These are phyloP conservation scores for Macrophomina pseudophaseolina DNA, from an alignment of 2,329 filamentous ascomycete genomes.

Conservation along the genomic window DNA sequence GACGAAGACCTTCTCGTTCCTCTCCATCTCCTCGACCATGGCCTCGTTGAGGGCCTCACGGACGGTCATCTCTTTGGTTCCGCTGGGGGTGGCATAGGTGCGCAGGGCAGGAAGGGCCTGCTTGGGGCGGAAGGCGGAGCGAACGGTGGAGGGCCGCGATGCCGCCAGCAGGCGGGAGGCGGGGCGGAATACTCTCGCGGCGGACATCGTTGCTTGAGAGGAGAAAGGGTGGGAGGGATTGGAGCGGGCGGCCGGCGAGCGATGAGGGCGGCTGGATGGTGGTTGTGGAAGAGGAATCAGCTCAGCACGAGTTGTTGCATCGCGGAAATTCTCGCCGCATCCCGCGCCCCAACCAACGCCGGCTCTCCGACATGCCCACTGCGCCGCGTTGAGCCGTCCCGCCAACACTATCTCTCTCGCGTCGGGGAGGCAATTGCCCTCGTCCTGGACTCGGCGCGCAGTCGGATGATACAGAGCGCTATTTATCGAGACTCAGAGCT, in stretches of 20 bases:
- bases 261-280: conserved; percentile 16
- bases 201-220: conserved; percentile 54
- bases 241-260: conserved; percentile 15
- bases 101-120: conserved; percentile 55
- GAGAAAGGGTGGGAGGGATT: not conserved
- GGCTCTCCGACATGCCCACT: conserved; percentile 16
- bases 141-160: conserved; percentile 56
- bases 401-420: not conserved
- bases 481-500: not conserved
- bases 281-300: conserved; percentile 24
- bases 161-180: conserved; percentile 66
- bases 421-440: not conserved
- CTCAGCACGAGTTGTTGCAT: conserved; percentile 20
- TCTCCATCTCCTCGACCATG: conserved; percentile 94
- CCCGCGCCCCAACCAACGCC: conserved; percentile 16
- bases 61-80: conserved; percentile 91
- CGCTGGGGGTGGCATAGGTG: conserved; percentile 63
- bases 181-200: conserved; percentile 67
- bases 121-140: conserved; percentile 59
- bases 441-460: not conserved
- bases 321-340: conserved; percentile 25
- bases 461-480: not conserved
- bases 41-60: conserved; percentile 98
- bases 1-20: conserved; percentile 92
- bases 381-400: conserved; percentile 21